Percentiles rank a stretch among this genome's conserved stretches.
Evolutionary conservation across 371 early-diverging fungal species (phyloP).

Genomic region (Dichotomocladium elegans): DNA sequence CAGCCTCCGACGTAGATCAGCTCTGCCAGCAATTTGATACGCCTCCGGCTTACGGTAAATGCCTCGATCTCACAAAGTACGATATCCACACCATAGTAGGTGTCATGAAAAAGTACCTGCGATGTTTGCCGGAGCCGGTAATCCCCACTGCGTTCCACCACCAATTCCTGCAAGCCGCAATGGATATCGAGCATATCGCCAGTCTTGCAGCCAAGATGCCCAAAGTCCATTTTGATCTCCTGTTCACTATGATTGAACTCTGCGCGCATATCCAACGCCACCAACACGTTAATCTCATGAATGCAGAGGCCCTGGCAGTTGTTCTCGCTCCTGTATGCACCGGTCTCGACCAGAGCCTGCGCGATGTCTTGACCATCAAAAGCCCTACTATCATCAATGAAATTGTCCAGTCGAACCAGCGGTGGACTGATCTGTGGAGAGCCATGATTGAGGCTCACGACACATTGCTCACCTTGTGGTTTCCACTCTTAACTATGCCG

Average conservation of each 20-base stretch:
- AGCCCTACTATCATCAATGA: conserved; percentile 3
- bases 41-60: conserved; percentile 36
- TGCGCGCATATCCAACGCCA: conserved; percentile 24
- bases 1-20: conserved; percentile 38
- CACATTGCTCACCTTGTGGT: background rate
- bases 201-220: conserved; percentile 24
- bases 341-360: conserved; percentile 30
- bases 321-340: conserved; percentile 33
- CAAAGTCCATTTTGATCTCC: conserved; percentile 26
- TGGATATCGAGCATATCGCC: background rate
- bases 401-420: conserved; percentile 12
- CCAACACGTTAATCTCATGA: conserved; percentile 28
- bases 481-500: background rate
- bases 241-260: conserved; percentile 27
- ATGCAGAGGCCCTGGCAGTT: conserved; percentile 29
- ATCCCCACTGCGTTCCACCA: conserved; percentile 32
- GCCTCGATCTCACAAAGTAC: conserved; percentile 27
- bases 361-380: conserved; percentile 7
- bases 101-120: conserved; percentile 36
- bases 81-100: conserved; percentile 46
- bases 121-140: conserved; percentile 36
- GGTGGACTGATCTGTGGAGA: conserved; percentile 17
- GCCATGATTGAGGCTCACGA: conserved; percentile 19
- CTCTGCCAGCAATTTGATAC: conserved; percentile 30
- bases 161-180: conserved; percentile 18